Evolutionary conservation across 2,329 filamentous ascomycete genomes (phyloP).

Genomic region (Penicillium sp.): DNA sequence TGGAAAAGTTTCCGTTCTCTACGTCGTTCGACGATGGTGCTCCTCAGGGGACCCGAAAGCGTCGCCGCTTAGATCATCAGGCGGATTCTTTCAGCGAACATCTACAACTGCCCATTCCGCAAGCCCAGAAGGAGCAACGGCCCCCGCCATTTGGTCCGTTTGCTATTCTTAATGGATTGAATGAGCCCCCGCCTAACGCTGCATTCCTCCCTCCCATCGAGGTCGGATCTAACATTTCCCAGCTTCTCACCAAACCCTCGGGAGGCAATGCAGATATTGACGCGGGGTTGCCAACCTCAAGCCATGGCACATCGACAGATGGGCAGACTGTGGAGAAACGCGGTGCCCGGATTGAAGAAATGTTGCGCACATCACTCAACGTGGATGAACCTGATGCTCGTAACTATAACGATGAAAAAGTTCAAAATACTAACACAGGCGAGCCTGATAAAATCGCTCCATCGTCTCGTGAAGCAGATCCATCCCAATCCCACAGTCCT

Average conservation of each 20-base stretch:
- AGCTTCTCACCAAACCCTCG: constrained; percentile 40
- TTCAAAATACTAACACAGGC: constrained; percentile 10
- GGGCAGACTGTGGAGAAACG: constrained; percentile 31
- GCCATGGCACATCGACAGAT: constrained; percentile 18
- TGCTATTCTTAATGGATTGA: constrained; percentile 59
- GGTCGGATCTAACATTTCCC: constrained; percentile 44
- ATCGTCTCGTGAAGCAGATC: constrained; percentile 9
- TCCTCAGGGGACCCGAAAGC: constrained; percentile 42
- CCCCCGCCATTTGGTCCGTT: constrained; percentile 48
- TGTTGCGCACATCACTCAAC: constrained; percentile 32
- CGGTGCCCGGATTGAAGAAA: constrained; percentile 39
- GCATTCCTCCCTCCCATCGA: constrained; percentile 64
- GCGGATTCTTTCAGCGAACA: constrained; percentile 46
- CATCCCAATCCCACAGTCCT: constrained; percentile 1
- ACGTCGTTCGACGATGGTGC: constrained; percentile 40
- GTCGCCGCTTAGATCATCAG: constrained; percentile 45
- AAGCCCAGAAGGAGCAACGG: constrained; percentile 48
- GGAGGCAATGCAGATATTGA: constrained; percentile 29
- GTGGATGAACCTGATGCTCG: constrained; percentile 17
- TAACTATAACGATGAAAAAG: constrained; percentile 16
- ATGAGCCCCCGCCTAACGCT: constrained; percentile 65
- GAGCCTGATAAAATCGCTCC: constrained; percentile 6
- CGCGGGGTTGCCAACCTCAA: constrained; percentile 16
- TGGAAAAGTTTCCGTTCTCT: constrained; percentile 47
- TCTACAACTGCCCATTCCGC: constrained; percentile 51